phyloP scores from a whole-genome alignment of 352 stramenopile species.

The Phytophthora boehmeriae region DNA sequence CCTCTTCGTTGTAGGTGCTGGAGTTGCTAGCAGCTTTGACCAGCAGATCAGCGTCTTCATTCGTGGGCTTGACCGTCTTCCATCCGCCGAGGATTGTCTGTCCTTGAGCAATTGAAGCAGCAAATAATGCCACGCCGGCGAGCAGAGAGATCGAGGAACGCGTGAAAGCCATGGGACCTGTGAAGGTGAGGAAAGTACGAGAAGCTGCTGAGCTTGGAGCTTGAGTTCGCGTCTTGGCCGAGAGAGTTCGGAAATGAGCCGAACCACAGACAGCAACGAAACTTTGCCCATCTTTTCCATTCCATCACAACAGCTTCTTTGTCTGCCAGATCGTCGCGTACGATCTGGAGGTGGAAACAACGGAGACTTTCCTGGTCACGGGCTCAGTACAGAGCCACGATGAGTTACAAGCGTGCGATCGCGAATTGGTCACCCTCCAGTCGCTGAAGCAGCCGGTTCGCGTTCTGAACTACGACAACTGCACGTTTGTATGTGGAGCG shows the following conservation, averaged over 20 bases:
- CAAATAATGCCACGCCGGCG: slow-evolving; percentile 16
- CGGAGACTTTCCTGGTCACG: not conserved
- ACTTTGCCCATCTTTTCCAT: slow-evolving; percentile 32
- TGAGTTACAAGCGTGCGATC: slow-evolving; percentile 11
- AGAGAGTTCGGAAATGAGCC: slow-evolving; percentile 16
- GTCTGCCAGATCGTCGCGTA: slow-evolving; percentile 9
- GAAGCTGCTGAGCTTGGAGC: slow-evolving; percentile 19
- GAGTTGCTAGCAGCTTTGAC: slow-evolving; percentile 39
- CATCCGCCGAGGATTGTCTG: slow-evolving; percentile 34
- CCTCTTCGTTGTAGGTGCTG: slow-evolving; percentile 35
- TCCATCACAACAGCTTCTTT: slow-evolving; percentile 18
- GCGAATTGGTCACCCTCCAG: slow-evolving; percentile 7
- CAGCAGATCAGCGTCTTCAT: slow-evolving; percentile 34
- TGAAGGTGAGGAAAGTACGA: slow-evolving; percentile 2
- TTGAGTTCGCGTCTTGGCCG: slow-evolving; percentile 7
- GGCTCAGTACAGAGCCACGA: not conserved
- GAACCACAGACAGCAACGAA: slow-evolving; percentile 2
- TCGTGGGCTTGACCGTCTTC: slow-evolving; percentile 25
- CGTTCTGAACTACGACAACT: slow-evolving; percentile 16
- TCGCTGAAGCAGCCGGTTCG: slow-evolving; percentile 8
- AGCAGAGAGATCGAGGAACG: slow-evolving; percentile 22
- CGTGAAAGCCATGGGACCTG: slow-evolving; percentile 33
- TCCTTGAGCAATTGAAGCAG: slow-evolving; percentile 14
- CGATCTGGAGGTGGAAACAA: slow-evolving; percentile 3
- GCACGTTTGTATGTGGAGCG: slow-evolving; percentile 16